Base-by-base conservation (phyloP, 176 grass and related monocot genomes). In the Zoysia japonica region DNA sequence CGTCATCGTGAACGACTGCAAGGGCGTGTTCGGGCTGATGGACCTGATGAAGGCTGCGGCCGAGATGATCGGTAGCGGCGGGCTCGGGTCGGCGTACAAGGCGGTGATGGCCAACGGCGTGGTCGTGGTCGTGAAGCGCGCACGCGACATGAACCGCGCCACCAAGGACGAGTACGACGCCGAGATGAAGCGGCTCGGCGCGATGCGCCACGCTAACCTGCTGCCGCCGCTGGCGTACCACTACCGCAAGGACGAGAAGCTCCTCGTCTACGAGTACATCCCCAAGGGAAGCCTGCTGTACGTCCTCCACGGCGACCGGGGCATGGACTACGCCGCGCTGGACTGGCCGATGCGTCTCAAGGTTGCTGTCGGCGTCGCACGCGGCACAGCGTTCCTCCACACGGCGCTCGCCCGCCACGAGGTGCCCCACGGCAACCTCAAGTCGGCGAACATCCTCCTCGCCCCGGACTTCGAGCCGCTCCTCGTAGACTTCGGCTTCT, bases 1-100 rank as follows among this genome's bases (percentile, higher is more conserved):
- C 38, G 75, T 93, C n/a, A 84, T 94, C 48, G 90, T 98, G 63
- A 94, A 94, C 83, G 77, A 93, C 6, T 39, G 28, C 72, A 94
- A 91, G 74, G 96, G 96, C 70, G 52, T 28, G 65, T 98, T 98
- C 61, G 90, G 90, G 13, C 39, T 95, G 67, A 35, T 84, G 59
- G 96, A 98, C 72, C 78, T 98, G 84, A 94, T 98, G 96, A 98
- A 94, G 78, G 92, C 96, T 13, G 83, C 90, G 8, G 92, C 96
- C 0, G 85, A 94, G 93, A 81, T 94, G 84, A 82, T 94, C 68
- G 90, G 96, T 0, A 77, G 84, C 75, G 88, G 89, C 40, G 90
- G 95, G 39, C 47, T 85, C 41, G 95, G 92, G 28, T 90, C 95
- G 13, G 80, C 86, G 11, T 98, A 93, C 78, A 98, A 98, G 84